Conservation (phyloP, 257 asterid genomes). For the Solanum rostratum region DNA sequence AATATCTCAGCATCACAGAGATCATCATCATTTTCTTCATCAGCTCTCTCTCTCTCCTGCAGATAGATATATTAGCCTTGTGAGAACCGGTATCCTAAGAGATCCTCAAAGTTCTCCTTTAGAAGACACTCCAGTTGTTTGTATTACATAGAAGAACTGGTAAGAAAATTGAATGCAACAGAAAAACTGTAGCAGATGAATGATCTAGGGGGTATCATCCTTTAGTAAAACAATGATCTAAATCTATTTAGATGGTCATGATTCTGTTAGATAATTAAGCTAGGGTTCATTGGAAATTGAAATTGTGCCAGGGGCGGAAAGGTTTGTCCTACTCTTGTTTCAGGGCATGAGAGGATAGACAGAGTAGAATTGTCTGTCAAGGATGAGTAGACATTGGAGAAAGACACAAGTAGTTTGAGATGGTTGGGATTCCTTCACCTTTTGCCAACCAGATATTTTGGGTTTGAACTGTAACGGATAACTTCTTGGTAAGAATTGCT, state of each 20-base stretch:
- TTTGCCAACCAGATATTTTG: background rate
- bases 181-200: background rate
- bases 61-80: conserved; percentile 7
- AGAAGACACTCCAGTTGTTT: background rate
- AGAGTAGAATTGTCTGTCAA: background rate
- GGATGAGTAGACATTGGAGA: background rate
- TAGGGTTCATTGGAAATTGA: background rate
- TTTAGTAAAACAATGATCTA: background rate
- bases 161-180: background rate
- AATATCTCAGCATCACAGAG: conserved; percentile 57
- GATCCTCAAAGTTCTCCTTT: background rate
- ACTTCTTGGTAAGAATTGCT: background rate
- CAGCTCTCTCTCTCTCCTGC: conserved; percentile 22
- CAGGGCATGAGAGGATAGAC: background rate
- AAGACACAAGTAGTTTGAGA: background rate
- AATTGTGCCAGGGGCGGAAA: background rate
- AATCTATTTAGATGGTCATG: background rate
- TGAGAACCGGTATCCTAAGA: background rate
- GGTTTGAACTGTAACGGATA: background rate
- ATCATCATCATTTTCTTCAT: conserved; percentile 32
- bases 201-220: background rate
- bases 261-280: background rate
- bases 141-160: background rate
- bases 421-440: background rate
- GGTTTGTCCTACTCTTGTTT: background rate